These are phyloP conservation scores for Graphilbum fragrans DNA, from an alignment of 2,329 filamentous ascomycete species.

Conservation along the genomic window DNA sequence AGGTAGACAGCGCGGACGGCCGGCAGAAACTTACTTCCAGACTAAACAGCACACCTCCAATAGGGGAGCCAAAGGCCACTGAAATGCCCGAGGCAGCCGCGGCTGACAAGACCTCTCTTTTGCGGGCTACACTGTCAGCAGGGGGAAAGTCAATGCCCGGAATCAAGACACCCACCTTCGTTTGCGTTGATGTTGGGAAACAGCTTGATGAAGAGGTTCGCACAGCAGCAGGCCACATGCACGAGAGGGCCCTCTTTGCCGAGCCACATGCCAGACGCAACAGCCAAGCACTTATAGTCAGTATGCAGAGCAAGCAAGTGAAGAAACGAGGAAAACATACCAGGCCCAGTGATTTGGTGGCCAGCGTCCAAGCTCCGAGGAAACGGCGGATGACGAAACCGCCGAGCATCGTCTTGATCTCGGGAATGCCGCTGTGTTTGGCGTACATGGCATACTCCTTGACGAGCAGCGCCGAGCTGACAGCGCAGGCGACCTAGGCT, in stretches of 20 bases:
- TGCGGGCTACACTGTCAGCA: constrained; percentile 50
- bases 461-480: constrained; percentile 66
- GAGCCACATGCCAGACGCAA: constrained; percentile 90
- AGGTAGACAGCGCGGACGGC: background rate
- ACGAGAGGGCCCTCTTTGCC: constrained; percentile 94
- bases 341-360: constrained; percentile 81
- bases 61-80: constrained; percentile 86
- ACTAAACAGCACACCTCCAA: constrained; percentile 89
- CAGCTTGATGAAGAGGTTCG: constrained; percentile 84
- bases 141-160: background rate
- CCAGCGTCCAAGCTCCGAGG: constrained; percentile 74
- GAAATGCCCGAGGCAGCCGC: constrained; percentile 88
- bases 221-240: constrained; percentile 93
- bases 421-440: constrained; percentile 89
- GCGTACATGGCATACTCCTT: constrained; percentile 77
- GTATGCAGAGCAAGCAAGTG: background rate
- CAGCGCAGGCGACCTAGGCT: constrained; percentile 54
- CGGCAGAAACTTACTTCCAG: constrained; percentile 50
- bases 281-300: constrained; percentile 62
- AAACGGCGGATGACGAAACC: constrained; percentile 88
- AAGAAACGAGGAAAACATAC: constrained; percentile 31
- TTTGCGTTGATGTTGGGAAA: constrained; percentile 74
- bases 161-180: constrained; percentile 46
- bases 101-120: constrained; percentile 84
- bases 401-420: constrained; percentile 92